Conservation (phyloP, 2,329 filamentous ascomycete genomes). For the Ophiostoma ulmi region DNA sequence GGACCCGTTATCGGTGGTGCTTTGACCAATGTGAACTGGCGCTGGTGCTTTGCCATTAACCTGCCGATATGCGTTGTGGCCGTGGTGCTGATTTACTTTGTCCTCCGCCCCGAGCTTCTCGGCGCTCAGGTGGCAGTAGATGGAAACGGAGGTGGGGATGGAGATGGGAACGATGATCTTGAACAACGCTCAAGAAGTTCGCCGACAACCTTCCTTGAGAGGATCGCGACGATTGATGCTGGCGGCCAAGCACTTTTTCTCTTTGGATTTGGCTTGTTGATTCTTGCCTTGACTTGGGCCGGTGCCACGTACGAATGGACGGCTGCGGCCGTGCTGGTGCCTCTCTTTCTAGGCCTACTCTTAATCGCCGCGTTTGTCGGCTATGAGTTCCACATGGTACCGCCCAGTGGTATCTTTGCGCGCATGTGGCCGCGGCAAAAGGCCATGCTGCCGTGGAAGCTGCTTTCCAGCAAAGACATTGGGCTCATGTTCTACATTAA, state of each 20-base stretch:
- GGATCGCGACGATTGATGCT: conserved; percentile 51
- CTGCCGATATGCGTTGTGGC: conserved; percentile 47
- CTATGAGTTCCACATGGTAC: conserved; percentile 52
- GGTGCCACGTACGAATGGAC: conserved; percentile 50
- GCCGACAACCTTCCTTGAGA: conserved; percentile 29
- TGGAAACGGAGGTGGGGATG: too few relatives aligned
- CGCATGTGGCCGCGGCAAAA: conserved; percentile 49
- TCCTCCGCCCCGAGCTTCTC: conserved; percentile 56
- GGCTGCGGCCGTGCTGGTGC: conserved; percentile 44
- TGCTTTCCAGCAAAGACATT: conserved; percentile 55
- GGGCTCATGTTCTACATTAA: conserved; percentile 58
- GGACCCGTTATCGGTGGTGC: conserved; percentile 60
- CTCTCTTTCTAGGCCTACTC: conserved; percentile 44
- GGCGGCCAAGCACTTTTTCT: conserved; percentile 55
- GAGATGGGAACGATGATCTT: background rate
- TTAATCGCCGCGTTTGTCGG: conserved; percentile 41
- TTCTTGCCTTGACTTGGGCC: conserved; percentile 53
- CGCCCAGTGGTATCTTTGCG: conserved; percentile 44
- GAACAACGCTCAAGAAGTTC: background rate
- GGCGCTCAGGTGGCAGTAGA: conserved; percentile 39
- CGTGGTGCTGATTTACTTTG: conserved; percentile 49
- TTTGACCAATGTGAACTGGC: conserved; percentile 52
- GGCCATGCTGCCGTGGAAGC: conserved; percentile 55
- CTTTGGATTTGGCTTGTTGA: conserved; percentile 48
- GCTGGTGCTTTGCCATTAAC: conserved; percentile 54